Conservation (phyloP, 495 filamentous ascomycete species). For the Xylaria flabelliformis region DNA sequence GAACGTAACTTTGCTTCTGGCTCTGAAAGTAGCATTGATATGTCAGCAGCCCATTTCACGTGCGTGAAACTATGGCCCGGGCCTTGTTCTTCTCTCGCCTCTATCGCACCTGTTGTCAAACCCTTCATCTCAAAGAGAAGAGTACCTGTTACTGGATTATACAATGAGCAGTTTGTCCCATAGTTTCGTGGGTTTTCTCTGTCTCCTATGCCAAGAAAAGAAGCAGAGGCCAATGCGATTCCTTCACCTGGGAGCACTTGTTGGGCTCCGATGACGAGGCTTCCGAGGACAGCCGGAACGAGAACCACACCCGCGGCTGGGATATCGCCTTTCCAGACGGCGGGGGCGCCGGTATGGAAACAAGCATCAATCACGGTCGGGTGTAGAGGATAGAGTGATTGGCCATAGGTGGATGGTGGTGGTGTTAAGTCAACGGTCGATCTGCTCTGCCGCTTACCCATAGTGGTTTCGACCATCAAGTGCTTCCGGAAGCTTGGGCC, state of each 20-base stretch:
- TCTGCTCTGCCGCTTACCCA: constrained; percentile 30
- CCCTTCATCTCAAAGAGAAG: constrained; percentile 28
- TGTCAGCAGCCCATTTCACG: background rate
- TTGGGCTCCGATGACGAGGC: constrained; percentile 13
- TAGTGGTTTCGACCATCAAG: constrained; percentile 33
- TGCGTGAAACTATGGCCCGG: background rate
- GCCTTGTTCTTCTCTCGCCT: background rate
- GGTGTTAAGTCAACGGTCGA: constrained; percentile 7
- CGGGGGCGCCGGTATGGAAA: constrained; percentile 39
- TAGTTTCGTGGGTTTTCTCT: constrained; percentile 27
- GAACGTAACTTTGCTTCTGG: background rate
- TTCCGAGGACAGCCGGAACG: constrained; percentile 13
- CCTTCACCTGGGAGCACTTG: constrained; percentile 10
- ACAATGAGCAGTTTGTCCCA: constrained; percentile 25
- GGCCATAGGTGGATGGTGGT: constrained; percentile 32
- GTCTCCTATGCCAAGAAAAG: constrained; percentile 16
- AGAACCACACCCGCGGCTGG: background rate
- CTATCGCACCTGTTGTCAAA: background rate
- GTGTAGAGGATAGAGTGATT: constrained; percentile 44
- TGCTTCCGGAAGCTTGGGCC: constrained; percentile 41
- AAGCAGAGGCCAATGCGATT: background rate
- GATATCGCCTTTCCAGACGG: constrained; percentile 26
- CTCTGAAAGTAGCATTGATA: background rate
- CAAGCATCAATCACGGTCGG: constrained; percentile 48
- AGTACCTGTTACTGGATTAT: constrained; percentile 31